phyloP scores from a whole-genome alignment of 2,329 filamentous ascomycete species.

The Xylaria sp. region DNA sequence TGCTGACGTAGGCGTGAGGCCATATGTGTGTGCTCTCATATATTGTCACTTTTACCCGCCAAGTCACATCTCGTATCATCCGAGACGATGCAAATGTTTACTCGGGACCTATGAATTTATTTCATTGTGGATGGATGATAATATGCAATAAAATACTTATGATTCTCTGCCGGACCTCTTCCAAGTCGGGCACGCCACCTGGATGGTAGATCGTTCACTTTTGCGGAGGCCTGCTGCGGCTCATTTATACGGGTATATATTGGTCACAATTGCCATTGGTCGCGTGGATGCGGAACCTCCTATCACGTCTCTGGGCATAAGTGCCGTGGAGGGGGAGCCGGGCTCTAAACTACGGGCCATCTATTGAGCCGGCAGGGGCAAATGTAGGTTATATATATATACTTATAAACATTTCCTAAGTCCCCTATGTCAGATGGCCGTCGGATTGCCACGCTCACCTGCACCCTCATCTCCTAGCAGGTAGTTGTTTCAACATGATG shows the following conservation, averaged over 20 bases:
- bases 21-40: neutral
- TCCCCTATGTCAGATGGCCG: slow-evolving; percentile 12
- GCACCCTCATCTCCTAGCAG: slow-evolving; percentile 30
- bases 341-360: slow-evolving; percentile 38
- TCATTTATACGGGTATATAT: slow-evolving; percentile 43
- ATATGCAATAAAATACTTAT: slow-evolving; percentile 8
- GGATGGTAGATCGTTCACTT: slow-evolving; percentile 26
- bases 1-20: neutral
- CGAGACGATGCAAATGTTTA: neutral
- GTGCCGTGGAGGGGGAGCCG: slow-evolving; percentile 46
- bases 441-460: slow-evolving; percentile 30
- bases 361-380: slow-evolving; percentile 44
- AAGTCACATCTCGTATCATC: neutral
- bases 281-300: slow-evolving; percentile 43
- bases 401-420: slow-evolving; percentile 33
- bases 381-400: slow-evolving; percentile 46
- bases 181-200: slow-evolving; percentile 7
- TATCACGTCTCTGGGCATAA: slow-evolving; percentile 41
- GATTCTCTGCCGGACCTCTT: slow-evolving; percentile 25
- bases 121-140: neutral
- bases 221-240: slow-evolving; percentile 29
- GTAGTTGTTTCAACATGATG: slow-evolving; percentile 41
- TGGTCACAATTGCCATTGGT: slow-evolving; percentile 40
- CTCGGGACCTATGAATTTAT: neutral
- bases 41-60: neutral